phyloP scores from a whole-genome alignment of 805 yeast species.

The Vanderwaltozyma polyspora region DNA sequence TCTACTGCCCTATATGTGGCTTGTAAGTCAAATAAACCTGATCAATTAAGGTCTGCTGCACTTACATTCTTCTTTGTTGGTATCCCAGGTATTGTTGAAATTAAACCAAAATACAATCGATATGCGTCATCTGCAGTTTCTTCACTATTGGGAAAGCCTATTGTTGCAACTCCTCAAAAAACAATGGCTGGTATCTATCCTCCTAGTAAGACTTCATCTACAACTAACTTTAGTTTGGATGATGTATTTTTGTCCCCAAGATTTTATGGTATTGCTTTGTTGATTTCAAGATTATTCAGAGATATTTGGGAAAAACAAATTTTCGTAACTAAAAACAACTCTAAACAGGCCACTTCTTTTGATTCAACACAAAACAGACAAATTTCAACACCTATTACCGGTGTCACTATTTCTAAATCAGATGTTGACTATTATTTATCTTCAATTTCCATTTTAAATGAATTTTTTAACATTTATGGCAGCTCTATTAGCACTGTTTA shows the following conservation, averaged over 20 bases:
- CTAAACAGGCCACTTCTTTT: constrained; percentile 3
- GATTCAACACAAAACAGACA: background rate
- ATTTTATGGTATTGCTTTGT: constrained; percentile 75
- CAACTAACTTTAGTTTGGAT: constrained; percentile 34
- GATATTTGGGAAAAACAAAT: constrained; percentile 69
- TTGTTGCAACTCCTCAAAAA: constrained; percentile 7
- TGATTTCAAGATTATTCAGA: constrained; percentile 67
- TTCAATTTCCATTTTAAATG: constrained; percentile 56
- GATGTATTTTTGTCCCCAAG: constrained; percentile 85
- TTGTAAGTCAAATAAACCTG: constrained; percentile 59
- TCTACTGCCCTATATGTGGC: constrained; percentile 79
- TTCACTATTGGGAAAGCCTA: constrained; percentile 17
- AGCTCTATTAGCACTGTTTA: constrained; percentile 27
- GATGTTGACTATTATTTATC: constrained; percentile 62
- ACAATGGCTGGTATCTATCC: background rate
- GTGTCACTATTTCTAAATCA: constrained; percentile 21
- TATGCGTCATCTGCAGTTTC: constrained; percentile 22
- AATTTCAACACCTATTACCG: constrained; percentile 10
- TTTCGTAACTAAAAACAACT: constrained; percentile 32
- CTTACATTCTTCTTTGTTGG: constrained; percentile 34
- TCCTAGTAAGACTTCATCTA: constrained; percentile 6
- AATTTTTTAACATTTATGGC: constrained; percentile 57
- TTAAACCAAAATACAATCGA: constrained; percentile 31
- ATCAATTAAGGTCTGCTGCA: constrained; percentile 33
- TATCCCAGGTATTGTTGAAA: constrained; percentile 33